These are phyloP conservation scores for Rhododendron griersonianum DNA, from an alignment of 148 eudicot genomes.

Conservation along the genomic window DNA sequence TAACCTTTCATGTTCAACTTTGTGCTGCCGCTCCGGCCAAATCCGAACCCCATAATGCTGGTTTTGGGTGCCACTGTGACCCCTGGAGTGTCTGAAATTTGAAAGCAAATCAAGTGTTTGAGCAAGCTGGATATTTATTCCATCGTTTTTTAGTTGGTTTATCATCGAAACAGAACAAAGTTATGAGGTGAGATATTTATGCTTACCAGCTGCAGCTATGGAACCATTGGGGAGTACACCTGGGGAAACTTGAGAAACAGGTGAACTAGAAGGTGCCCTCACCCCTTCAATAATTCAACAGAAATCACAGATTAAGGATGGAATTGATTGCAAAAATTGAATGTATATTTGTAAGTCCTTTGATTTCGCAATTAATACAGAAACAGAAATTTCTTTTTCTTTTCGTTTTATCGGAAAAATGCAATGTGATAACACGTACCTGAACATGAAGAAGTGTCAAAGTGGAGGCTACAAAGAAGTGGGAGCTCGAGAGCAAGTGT, in stretches of 20 bases:
- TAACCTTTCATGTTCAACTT: neutral
- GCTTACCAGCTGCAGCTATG: constrained; percentile 30
- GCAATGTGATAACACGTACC: constrained; percentile 5
- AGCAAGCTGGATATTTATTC: neutral
- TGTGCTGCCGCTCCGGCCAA: constrained; percentile 18
- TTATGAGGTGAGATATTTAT: neutral
- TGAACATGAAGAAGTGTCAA: constrained; percentile 44
- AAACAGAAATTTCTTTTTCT: neutral
- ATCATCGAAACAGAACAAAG: neutral
- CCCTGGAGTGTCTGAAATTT: constrained; percentile 45
- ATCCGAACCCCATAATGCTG: constrained; percentile 31
- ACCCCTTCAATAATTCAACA: constrained; percentile 23
- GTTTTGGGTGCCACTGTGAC: constrained; percentile 45
- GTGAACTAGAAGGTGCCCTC: constrained; percentile 33
- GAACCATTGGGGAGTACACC: constrained; percentile 32
- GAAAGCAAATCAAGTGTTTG: neutral
- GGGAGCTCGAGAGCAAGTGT: constrained; percentile 67
- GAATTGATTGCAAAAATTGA: neutral
- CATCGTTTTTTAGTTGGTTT: neutral
- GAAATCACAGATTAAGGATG: neutral
- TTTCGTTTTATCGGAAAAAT: neutral
- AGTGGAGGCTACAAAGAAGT: constrained; percentile 39
- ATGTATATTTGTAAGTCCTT: neutral
- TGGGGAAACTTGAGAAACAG: constrained; percentile 40
- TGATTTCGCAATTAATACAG: neutral